phyloP scores from a whole-genome alignment of 108 stramenopile species.

The Conticribra guillardii region DNA sequence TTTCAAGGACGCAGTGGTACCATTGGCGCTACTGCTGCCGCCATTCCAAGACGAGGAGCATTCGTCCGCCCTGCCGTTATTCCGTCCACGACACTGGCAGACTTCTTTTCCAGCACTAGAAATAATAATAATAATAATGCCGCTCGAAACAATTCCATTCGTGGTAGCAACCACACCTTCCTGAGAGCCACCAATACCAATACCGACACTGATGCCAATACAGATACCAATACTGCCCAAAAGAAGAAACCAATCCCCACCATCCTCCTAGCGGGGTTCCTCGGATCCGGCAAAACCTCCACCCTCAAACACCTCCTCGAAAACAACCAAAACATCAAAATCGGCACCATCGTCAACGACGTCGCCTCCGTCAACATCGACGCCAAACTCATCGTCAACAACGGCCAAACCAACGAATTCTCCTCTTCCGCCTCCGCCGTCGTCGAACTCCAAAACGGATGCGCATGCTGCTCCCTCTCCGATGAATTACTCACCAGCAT shows the following conservation, averaged over 20 bases:
- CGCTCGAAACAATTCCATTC: background rate
- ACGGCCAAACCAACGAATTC: slow-evolving; percentile 3
- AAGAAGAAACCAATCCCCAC: slow-evolving; percentile 70
- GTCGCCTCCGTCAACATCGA: slow-evolving; percentile 97
- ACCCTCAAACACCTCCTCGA: slow-evolving; percentile 88
- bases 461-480: slow-evolving; percentile 92
- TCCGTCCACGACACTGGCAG: background rate
- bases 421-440: slow-evolving; percentile 33
- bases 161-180: too few relatives aligned
- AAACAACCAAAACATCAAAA: slow-evolving; percentile 63
- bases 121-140: too few relatives aligned
- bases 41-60: background rate
- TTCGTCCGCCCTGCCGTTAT: too few relatives aligned
- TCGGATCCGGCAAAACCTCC: slow-evolving; percentile 95
- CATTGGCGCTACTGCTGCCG: background rate
- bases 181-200: background rate
- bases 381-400: slow-evolving; percentile 82
- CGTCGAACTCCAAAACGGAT: slow-evolving; percentile 93
- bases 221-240: background rate
- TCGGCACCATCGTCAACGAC: slow-evolving; percentile 97
- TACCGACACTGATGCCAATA: background rate
- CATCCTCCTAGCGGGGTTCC: slow-evolving; percentile 92
- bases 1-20: background rate
- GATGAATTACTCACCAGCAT: slow-evolving; percentile 86
- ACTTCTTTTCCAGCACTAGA: background rate